phyloP scores from a whole-genome alignment of 345 rosid genomes.

The Pelargonium nanum region DNA sequence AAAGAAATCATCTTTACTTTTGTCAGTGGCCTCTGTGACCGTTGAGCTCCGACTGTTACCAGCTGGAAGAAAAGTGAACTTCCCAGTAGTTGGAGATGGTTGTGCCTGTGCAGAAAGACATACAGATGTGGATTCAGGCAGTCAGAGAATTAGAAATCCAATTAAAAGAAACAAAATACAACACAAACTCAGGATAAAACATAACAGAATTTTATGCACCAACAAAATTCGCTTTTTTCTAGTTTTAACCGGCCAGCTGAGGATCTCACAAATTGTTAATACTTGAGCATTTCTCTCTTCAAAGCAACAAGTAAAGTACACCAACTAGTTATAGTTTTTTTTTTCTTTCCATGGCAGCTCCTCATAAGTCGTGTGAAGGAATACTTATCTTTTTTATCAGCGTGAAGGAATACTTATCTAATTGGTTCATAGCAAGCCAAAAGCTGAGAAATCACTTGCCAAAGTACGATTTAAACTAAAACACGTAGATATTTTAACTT shows the following conservation, averaged over 20 bases:
- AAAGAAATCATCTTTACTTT: conserved; percentile 48
- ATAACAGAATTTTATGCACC: too few species aligned
- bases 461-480: too few species aligned
- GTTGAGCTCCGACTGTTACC: conserved; percentile 23
- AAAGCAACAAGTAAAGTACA: neutral
- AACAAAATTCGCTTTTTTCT: too few species aligned
- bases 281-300: neutral
- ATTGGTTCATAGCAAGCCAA: too few species aligned
- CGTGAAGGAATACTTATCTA: too few species aligned
- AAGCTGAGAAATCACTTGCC: too few species aligned
- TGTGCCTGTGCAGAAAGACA: conserved; percentile 49
- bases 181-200: neutral
- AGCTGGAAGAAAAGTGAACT: conserved; percentile 52
- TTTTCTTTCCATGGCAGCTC: neutral
- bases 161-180: neutral
- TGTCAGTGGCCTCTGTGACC: conserved; percentile 31
- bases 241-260: neutral
- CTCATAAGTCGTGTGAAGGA: too few species aligned
- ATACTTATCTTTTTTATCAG: too few species aligned
- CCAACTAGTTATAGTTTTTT: neutral
- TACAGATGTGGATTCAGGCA: conserved; percentile 7
- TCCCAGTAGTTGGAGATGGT: conserved; percentile 90
- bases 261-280: neutral
- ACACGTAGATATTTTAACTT: too few species aligned
- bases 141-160: neutral